A percentile compares a stretch with the other conserved stretches of the same genome.
phyloP scores from a whole-genome alignment of 2,329 filamentous ascomycete genomes.

The Diaporthe destruens region DNA sequence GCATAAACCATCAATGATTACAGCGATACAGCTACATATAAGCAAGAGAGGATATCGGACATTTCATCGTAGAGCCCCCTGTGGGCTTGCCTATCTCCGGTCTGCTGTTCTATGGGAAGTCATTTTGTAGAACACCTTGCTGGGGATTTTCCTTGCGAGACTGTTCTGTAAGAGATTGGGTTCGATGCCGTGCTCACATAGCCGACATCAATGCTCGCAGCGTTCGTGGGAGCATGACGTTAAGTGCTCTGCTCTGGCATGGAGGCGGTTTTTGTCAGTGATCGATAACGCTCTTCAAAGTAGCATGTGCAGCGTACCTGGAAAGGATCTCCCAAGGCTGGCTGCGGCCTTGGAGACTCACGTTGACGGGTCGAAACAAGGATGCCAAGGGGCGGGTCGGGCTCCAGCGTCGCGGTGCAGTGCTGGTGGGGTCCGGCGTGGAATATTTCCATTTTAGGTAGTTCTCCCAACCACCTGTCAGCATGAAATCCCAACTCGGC shows the following conservation, averaged over 20 bases:
- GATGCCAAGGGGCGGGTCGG: no score
- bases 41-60: no score
- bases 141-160: no score
- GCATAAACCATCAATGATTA: not conserved
- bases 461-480: not conserved
- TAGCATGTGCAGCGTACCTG: not conserved
- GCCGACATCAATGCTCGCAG: no score
- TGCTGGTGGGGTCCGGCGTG: conserved; percentile 2
- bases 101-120: no score
- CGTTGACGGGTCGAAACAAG: not conserved
- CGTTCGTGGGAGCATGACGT: no score
- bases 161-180: no score
- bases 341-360: not conserved
- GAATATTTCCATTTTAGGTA: not conserved
- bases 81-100: no score
- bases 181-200: no score
- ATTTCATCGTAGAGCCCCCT: no score
- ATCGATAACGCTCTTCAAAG: not conserved
- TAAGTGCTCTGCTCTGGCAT: not conserved
- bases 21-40: no score
- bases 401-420: not conserved
- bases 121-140: no score
- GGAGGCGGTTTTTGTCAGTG: not conserved
- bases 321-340: not conserved
- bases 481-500: not conserved